These are phyloP conservation scores for Penicillium lividum DNA, from an alignment of 495 filamentous ascomycete genomes.

Conservation along the genomic window DNA sequence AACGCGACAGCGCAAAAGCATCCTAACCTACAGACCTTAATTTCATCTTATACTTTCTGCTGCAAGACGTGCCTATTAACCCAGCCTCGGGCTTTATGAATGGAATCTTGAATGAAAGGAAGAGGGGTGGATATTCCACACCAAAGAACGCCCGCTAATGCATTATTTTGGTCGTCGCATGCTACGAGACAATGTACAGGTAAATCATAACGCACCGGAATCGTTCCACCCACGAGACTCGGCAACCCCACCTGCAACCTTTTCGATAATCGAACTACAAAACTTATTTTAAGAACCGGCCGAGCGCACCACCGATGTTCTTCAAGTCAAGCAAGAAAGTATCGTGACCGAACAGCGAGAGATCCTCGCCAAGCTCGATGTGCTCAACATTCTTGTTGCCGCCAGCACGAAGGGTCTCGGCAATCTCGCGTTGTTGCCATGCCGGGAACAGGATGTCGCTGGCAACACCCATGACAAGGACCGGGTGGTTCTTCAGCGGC, in stretches of 20 bases:
- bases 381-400: slow-evolving; percentile 83
- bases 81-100: not conserved
- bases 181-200: slow-evolving; percentile 17
- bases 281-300: slow-evolving; percentile 60
- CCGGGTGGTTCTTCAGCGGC: slow-evolving; percentile 69
- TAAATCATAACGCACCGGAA: not conserved
- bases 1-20: too few relatives aligned
- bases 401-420: slow-evolving; percentile 70
- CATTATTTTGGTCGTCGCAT: slow-evolving; percentile 17
- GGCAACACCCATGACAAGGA: slow-evolving; percentile 88
- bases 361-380: slow-evolving; percentile 87
- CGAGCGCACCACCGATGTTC: slow-evolving; percentile 82
- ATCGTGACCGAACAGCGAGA: slow-evolving; percentile 93
- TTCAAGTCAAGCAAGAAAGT: slow-evolving; percentile 93
- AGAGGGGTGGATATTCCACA: slow-evolving; percentile 5
- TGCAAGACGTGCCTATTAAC: not conserved
- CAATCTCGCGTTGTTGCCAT: slow-evolving; percentile 97
- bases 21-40: too few relatives aligned
- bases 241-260: not conserved
- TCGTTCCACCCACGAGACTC: not conserved
- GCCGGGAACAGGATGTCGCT: slow-evolving; percentile 97
- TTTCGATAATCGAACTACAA: not conserved
- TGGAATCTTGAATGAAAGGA: not conserved
- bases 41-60: too few relatives aligned
- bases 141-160: slow-evolving; percentile 19